Conservation (phyloP, 2,329 filamentous ascomycete species). For the Diaporthe batatas region DNA sequence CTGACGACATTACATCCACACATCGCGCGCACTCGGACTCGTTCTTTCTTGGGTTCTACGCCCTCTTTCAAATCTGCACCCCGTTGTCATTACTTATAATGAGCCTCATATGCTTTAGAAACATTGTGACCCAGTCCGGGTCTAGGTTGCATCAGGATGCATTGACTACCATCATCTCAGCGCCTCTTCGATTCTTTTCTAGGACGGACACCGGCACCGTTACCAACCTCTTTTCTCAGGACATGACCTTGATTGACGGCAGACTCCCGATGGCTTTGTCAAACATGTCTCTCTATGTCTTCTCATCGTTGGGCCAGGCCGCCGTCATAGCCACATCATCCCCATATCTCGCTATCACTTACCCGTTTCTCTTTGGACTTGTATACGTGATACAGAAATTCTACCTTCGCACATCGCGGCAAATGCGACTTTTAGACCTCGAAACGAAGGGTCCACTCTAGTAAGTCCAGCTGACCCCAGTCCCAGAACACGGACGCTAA, state of each 20-base stretch:
- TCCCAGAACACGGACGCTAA: background rate
- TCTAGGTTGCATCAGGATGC: slow-evolving; percentile 45
- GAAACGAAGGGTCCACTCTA: slow-evolving; percentile 24
- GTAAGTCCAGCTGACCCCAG: background rate
- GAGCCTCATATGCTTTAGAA: background rate
- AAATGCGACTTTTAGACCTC: slow-evolving; percentile 18
- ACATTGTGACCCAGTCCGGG: slow-evolving; percentile 6
- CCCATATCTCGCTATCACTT: slow-evolving; percentile 18
- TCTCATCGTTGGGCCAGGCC: slow-evolving; percentile 14
- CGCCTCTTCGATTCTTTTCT: slow-evolving; percentile 48
- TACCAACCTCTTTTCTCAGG: slow-evolving; percentile 49
- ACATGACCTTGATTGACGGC: slow-evolving; percentile 57
- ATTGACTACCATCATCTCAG: slow-evolving; percentile 51
- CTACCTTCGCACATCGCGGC: slow-evolving; percentile 11
- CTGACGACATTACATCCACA: background rate
- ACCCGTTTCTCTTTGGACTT: background rate
- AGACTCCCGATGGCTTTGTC: slow-evolving; percentile 52
- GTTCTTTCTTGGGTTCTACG: slow-evolving; percentile 7
- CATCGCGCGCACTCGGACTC: background rate
- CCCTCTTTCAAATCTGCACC: background rate
- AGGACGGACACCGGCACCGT: slow-evolving; percentile 46
- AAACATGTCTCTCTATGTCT: slow-evolving; percentile 43
- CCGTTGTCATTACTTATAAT: background rate
- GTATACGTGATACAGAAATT: slow-evolving; percentile 16
- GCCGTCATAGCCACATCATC: slow-evolving; percentile 16